Base-by-base conservation (phyloP, 441 rosid genomes). In the Populus tomentosa region DNA sequence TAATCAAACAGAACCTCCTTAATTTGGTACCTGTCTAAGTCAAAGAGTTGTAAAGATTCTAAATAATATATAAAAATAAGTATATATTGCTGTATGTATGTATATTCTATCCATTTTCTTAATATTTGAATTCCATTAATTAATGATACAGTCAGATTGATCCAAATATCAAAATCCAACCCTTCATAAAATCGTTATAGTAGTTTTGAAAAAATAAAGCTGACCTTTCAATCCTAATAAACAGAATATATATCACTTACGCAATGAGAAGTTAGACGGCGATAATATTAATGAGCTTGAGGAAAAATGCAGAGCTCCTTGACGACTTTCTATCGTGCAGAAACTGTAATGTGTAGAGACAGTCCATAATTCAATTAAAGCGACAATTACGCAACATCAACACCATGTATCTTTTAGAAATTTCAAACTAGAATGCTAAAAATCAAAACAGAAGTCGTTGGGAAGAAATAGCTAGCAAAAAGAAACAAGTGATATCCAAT, bases 371-470 rank as follows among this genome's bases (percentile, higher is more conserved):
- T 77, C 70, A 77, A 63, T 61, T 40, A 77, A 28, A 63, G 68
- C 69, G 75, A 63, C 73, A 70, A 63, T 61, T 24, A 42, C 8
- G 53, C 71, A 64, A 42, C 1, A 62, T 59, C n/a, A 10, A 36
- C 35, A 24, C 14, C 23, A 3, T 18, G 20, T 53, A 46, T 28
- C 24, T 36, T 35, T 50, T 23, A 53, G 18, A 24, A 11, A 72
- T 35, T 72, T 78, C 76, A 78, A 77, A 63, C 20, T n/a, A 35
- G 76, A 21, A 56, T 21, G 76, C 21, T 67, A 67, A 40, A 64
- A 65, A 70, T 42, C 8, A 30, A 64, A 16, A 21, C 4, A 32
- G 5, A 59, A 26, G 56, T 69, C 61, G 61, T 61, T 38, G 68
- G 56, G n/a, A 8, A 11, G 21, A 28, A 18, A 23, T 11, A 64